Base-by-base conservation (phyloP, 495 filamentous ascomycete genomes). In the Aspergillus hancockii region DNA sequence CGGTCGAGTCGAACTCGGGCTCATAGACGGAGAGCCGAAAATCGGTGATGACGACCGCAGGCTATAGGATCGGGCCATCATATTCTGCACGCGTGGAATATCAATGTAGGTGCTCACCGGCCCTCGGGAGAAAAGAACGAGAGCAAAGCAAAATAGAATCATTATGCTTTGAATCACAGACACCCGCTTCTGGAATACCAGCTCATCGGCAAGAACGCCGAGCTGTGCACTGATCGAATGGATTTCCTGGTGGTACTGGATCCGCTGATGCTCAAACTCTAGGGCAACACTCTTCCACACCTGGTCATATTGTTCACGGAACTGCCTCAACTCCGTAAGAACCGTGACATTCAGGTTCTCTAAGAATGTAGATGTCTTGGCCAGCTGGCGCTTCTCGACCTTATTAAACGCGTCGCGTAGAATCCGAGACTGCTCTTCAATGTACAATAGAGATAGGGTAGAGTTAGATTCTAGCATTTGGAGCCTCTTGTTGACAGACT, bases 181-280 rank as follows among this genome's bases (percentile, higher is more conserved):
- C 79, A 98, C 92, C 41, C 94, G 85, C 71, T 97, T 96, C 74
- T 98, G 94, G 71, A 94, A 97, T 47, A 97, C 88, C 21, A 98
- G 81, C 71, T 98, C 94, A 62, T 98, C 93, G 21, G 93, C 93
- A 1, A 98, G 81, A 23, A 97, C 81, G 58, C 85, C 88, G 46
- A 98, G 82, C 34, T 93, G 87, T n/a, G 83, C 70, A 61, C 83
- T 88, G n/a, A 98, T 77, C 16, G 91, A 91, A 46, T 88, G 77
- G 49, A 95, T 85, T 69, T 98, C 94, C 36, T 84, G 80, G 64
- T 90, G 82, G 25, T 88, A 88, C 64, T 91, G 88, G 59, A 92
- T 84, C 28, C 91, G 85, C 68, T 97, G 92, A 28, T 85, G 85
- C 70, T 95, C 91, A 34, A 98, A 88, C 43, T 94, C 93, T 59